Evolutionary conservation across 2,329 filamentous ascomycete species (phyloP).

Genomic region (Stachybotrys echinatus): DNA sequence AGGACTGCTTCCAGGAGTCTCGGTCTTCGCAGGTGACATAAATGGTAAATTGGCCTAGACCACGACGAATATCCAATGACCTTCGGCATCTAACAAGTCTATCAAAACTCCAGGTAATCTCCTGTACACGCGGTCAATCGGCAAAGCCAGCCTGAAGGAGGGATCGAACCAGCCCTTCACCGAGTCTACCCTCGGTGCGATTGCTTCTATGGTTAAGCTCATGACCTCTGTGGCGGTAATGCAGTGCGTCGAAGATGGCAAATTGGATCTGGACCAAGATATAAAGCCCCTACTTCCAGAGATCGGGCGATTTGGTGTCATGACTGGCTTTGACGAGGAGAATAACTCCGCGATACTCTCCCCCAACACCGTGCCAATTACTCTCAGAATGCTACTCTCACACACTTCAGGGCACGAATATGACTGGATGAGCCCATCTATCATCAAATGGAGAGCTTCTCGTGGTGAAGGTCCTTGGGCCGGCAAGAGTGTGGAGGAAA

Average conservation of each 20-base stretch:
- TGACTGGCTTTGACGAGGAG: background rate
- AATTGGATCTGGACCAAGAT: background rate
- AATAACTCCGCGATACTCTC: background rate
- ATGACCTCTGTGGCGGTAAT: background rate
- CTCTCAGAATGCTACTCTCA: background rate
- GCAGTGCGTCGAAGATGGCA: background rate
- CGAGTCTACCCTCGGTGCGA: background rate
- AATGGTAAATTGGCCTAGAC: background rate
- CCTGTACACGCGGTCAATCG: background rate
- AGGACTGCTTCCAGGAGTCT: background rate
- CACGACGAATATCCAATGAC: background rate
- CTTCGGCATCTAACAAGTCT: too few relatives aligned
- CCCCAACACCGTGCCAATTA: background rate
- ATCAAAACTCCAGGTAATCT: background rate
- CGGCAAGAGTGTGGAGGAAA: background rate
- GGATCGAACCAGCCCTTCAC: background rate
- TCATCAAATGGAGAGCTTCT: background rate
- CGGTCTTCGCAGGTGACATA: background rate
- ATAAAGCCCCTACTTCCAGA: background rate
- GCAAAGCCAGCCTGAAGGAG: background rate
- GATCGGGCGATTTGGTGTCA: background rate
- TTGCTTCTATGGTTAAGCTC: background rate
- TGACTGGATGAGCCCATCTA: slow-evolving; percentile 1
- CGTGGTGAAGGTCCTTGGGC: background rate
- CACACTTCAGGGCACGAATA: slow-evolving; percentile 3